Evolutionary conservation across 75 land plant genomes (phyloP), one percentile per base, ranked within the genome.

Genomic region (Pinus albicaulis): DNA sequence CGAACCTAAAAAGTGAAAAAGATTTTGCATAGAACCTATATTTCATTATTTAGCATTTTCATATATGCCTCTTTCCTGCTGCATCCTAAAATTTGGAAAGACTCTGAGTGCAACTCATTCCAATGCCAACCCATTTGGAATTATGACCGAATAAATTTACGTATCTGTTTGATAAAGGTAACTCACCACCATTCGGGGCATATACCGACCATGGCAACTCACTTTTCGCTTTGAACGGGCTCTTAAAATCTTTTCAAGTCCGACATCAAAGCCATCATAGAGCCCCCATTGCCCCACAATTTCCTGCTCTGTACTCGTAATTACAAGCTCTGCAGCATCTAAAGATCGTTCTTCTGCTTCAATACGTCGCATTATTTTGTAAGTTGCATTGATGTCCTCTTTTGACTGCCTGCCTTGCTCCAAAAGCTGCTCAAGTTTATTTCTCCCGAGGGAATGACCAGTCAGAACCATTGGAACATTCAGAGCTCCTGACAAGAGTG

Each of bases 381-480:
- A 95, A 26, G 86, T 89, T 23, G 79, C 26, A 78, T 92, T 92
- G 73, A 95, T 92, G 59, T 92, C 95, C 28, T 95, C 95, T 77
- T 81, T 92, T 16, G 98, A 86, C 41, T 86, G 76, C 0, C 95
- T 83, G 1, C 93, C 98, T 80, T 95, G 98, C 75, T 86, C 90
- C 15, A 95, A 23, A 59, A 95, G 87, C 61, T 95, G 98, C 36
- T 95, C 98, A 20, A 95, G 55, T 80, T 95, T 95, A 76, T 95
- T 94, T 55, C 98, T 76, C 16, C 98, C 98, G 59, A 95, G 86
- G 23, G 98, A 95, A 59, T 95, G 98, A 44, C 98, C 98, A 56
- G 93, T 92, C 62, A 95, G 84, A 55, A 95, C 74, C 98, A 95
- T 95, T 5, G 98, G 95, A 3, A 92, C 95, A 84, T 95, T 92